These are phyloP conservation scores for Candida railenensis DNA, from an alignment of 805 yeast genomes.

Conservation along the genomic window DNA sequence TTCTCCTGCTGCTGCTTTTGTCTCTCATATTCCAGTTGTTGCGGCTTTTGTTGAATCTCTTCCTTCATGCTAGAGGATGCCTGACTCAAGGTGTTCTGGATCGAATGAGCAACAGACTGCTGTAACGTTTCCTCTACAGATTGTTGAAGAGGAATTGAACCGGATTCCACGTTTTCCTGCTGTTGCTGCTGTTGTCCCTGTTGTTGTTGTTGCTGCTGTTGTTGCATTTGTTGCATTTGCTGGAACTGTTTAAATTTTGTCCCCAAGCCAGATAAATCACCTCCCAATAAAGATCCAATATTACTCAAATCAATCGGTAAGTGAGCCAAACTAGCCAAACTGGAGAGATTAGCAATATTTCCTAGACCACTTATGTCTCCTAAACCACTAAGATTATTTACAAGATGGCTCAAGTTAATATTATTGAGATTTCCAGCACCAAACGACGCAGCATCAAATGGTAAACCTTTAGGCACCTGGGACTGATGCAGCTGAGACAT, in stretches of 20 bases:
- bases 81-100: neutral
- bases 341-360: constrained; percentile 37
- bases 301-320: constrained; percentile 39
- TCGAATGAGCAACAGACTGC: constrained; percentile 1
- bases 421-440: constrained; percentile 42
- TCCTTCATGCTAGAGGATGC: constrained; percentile 12
- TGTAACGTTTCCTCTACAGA: neutral
- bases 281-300: constrained; percentile 28
- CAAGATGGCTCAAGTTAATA: constrained; percentile 41
- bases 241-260: constrained; percentile 1
- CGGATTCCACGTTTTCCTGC: constrained; percentile 9
- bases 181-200: constrained; percentile 17
- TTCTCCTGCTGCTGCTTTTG: constrained; percentile 8
- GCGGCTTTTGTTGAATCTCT: constrained; percentile 15
- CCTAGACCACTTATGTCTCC: constrained; percentile 35
- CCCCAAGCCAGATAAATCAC: constrained; percentile 1
- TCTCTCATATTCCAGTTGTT: constrained; percentile 7
- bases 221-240: constrained; percentile 8
- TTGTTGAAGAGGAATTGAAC: neutral
- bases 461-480: neutral
- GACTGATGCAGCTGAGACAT: neutral
- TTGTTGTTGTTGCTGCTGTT: constrained; percentile 6
- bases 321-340: constrained; percentile 43
- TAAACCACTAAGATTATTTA: constrained; percentile 35
- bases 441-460: constrained; percentile 10